Conservation (phyloP, 257 asterid species). For the Primulina tabacum region DNA sequence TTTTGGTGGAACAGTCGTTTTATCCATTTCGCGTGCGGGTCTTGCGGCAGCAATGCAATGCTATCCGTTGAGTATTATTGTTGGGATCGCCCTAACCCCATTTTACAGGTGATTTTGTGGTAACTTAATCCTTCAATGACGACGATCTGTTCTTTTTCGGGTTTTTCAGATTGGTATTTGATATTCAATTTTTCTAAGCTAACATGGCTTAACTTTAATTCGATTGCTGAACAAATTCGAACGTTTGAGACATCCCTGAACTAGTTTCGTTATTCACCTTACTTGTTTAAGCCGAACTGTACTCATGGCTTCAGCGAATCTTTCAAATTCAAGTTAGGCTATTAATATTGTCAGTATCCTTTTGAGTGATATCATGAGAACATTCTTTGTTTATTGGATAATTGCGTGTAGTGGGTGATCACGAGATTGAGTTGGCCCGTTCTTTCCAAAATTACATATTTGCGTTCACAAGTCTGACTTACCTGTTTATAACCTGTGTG, state of each 20-base stretch:
- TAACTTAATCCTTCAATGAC: neutral
- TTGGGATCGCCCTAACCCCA: slow-evolving; percentile 93
- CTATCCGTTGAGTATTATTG: slow-evolving; percentile 69
- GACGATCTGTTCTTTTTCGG: neutral
- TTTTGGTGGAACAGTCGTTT: slow-evolving; percentile 50
- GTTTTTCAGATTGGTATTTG: neutral
- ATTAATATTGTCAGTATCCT: neutral
- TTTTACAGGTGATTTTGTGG: slow-evolving; percentile 54
- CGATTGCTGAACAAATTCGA: neutral
- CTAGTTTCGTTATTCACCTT: neutral
- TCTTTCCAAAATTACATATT: neutral
- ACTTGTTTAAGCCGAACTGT: neutral
- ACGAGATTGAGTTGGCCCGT: too few species aligned
- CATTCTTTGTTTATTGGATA: neutral
- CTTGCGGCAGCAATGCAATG: slow-evolving; percentile 60
- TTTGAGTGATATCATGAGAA: neutral
- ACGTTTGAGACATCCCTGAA: neutral
- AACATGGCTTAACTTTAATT: neutral
- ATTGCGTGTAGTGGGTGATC: neutral
- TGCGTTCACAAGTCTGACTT: slow-evolving; percentile 18
- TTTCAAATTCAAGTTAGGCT: neutral
- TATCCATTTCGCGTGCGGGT: slow-evolving; percentile 59
- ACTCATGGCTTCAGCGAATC: neutral
- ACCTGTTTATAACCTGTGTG: slow-evolving; percentile 32
- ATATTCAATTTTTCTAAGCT: neutral